Percentiles rank a stretch among this genome's conserved stretches.
phyloP scores from a whole-genome alignment of 2,329 filamentous ascomycete genomes.

The Hymenotorrendiella dingleyae region DNA sequence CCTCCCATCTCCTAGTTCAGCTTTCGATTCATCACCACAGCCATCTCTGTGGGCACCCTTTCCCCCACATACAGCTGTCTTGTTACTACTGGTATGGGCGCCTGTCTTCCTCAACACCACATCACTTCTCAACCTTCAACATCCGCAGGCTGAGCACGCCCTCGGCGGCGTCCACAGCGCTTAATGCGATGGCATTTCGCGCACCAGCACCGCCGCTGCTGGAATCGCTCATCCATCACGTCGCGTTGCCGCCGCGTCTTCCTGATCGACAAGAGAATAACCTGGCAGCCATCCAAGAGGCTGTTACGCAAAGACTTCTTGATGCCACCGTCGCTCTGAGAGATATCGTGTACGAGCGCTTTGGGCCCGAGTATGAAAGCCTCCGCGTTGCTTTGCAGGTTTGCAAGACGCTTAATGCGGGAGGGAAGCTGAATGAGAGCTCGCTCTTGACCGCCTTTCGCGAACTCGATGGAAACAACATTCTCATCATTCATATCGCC shows the following conservation, averaged over 20 bases:
- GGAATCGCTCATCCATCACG: slow-evolving; percentile 18
- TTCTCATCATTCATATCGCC: slow-evolving; percentile 39
- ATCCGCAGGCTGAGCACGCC: no score
- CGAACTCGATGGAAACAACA: slow-evolving; percentile 24
- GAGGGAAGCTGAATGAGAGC: slow-evolving; percentile 15
- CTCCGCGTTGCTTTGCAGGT: slow-evolving; percentile 12
- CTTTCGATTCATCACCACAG: no score
- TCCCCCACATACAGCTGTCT: no score
- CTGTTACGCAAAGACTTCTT: slow-evolving; percentile 8
- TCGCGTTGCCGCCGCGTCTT: slow-evolving; percentile 17
- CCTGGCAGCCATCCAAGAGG: slow-evolving; percentile 7
- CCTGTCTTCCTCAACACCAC: no score
- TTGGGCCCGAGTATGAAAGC: background rate
- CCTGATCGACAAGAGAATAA: slow-evolving; percentile 15
- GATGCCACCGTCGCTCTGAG: slow-evolving; percentile 4
- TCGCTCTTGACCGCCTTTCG: slow-evolving; percentile 28
- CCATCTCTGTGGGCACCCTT: no score
- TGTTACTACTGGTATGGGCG: no score
- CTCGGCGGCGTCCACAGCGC: no score
- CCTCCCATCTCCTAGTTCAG: no score
- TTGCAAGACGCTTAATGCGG: slow-evolving; percentile 10
- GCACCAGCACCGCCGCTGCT: background rate
- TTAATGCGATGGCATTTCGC: no score
- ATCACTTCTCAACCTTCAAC: no score
- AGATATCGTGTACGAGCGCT: background rate